A percentile compares a stretch with the other conserved stretches of the same genome.
These are phyloP conservation scores for Piper betle DNA, from an alignment of 164 flowering plant species.

Conservation along the genomic window DNA sequence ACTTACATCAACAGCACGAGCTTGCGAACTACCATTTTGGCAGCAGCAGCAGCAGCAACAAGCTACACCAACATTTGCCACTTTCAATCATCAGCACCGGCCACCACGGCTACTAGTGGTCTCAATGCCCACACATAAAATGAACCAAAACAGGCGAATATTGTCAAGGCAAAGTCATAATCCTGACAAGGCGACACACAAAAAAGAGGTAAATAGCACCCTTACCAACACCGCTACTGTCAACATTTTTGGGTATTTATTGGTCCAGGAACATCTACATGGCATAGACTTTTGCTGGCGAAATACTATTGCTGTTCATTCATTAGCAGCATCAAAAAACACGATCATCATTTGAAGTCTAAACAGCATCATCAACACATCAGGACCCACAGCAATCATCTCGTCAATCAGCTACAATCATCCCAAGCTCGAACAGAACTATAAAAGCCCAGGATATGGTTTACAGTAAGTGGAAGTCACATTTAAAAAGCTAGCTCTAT, in stretches of 20 bases:
- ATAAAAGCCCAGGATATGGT: conserved; percentile 33
- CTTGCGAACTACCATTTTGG: conserved; percentile 4
- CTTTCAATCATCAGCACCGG: conserved; percentile 4
- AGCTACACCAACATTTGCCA: conserved; percentile 8
- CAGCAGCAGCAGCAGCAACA: conserved; percentile 21
- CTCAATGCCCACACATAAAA: conserved; percentile 2
- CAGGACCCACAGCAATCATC: conserved; percentile 16
- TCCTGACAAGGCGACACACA: conserved; percentile 16
- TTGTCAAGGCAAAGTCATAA: conserved; percentile 13
- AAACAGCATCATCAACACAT: conserved; percentile 32
- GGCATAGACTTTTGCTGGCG: neutral
- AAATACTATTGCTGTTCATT: conserved; percentile 4
- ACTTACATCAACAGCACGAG: conserved; percentile 3
- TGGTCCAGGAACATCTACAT: neutral
- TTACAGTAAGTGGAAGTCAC: conserved; percentile 15
- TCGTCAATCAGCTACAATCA: conserved; percentile 18
- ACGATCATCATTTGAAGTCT: conserved; percentile 19
- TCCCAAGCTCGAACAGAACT: conserved; percentile 35
- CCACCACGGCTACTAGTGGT: conserved; percentile 19
- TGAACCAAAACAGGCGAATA: conserved; percentile 10
- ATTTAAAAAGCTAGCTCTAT: neutral
- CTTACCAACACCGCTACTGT: conserved; percentile 23
- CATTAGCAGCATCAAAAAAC: conserved; percentile 24
- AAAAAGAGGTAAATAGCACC: conserved; percentile 4
- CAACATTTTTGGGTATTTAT: conserved; percentile 1